Conservation (phyloP, 768 basidiomycete species). For the Phaffia australis region DNA sequence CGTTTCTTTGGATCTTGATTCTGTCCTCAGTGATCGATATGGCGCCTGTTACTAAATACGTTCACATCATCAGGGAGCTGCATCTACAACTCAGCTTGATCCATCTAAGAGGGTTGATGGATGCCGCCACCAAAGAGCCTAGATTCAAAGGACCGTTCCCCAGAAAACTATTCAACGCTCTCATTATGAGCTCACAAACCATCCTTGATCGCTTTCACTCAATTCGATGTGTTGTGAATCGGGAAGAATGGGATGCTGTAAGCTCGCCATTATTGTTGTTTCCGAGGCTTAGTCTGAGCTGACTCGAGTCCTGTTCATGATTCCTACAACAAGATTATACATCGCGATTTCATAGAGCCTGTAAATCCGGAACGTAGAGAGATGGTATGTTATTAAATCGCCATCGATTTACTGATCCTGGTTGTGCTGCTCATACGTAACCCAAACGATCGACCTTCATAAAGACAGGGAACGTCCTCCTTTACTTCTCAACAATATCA, state of each 20-base stretch:
- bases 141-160: constrained; percentile 94
- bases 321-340: constrained; percentile 50
- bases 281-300: constrained; percentile 4
- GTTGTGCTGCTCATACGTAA: neutral
- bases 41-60: neutral
- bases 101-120: constrained; percentile 69
- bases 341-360: constrained; percentile 77
- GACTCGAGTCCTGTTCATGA: neutral
- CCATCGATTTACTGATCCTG: neutral
- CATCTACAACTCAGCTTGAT: constrained; percentile 86
- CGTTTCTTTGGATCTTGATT: constrained; percentile 31
- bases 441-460: neutral
- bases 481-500: constrained; percentile 71
- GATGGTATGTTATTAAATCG: constrained; percentile 42
- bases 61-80: constrained; percentile 59
- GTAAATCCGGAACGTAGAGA: constrained; percentile 81
- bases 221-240: constrained; percentile 92
- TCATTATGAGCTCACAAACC: constrained; percentile 37
- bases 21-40: constrained; percentile 3
- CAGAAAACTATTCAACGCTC: constrained; percentile 58
- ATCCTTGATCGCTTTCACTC: constrained; percentile 61
- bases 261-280: constrained; percentile 1
- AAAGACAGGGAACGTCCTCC: constrained; percentile 77
- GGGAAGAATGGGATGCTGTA: constrained; percentile 60
- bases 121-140: constrained; percentile 84